A percentile compares a stretch with the other conserved stretches of the same genome.
phyloP scores from a whole-genome alignment of 495 filamentous ascomycete species.

The Aspergillus biplanus region DNA sequence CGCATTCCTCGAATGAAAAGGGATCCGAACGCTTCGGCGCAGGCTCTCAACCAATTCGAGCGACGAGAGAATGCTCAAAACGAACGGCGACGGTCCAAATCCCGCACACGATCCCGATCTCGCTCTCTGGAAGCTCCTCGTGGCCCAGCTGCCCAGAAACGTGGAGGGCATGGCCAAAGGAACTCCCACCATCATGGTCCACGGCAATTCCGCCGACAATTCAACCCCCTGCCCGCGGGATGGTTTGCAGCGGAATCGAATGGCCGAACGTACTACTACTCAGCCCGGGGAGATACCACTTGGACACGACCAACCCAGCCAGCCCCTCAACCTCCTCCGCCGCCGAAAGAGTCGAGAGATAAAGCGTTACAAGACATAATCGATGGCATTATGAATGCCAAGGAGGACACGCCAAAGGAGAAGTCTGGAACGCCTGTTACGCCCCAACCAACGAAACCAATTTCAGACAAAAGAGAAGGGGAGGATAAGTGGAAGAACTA shows the following conservation, averaged over 20 bases:
- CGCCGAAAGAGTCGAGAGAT: conserved; percentile 68
- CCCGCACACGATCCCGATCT: conserved; percentile 49
- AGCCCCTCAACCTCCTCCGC: conserved; percentile 62
- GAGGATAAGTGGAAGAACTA: conserved; percentile 80
- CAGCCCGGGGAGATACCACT: conserved; percentile 69
- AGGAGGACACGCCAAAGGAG: conserved; percentile 68
- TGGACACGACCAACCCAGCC: conserved; percentile 77
- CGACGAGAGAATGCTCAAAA: conserved; percentile 68
- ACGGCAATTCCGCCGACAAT: conserved; percentile 58
- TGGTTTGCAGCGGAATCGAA: conserved; percentile 77
- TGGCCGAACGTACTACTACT: conserved; percentile 82
- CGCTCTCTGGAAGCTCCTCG: conserved; percentile 55
- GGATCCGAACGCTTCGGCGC: conserved; percentile 55
- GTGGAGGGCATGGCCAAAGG: conserved; percentile 66
- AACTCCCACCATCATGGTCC: conserved; percentile 60
- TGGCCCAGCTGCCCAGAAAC: conserved; percentile 55
- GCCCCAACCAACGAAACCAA: conserved; percentile 52
- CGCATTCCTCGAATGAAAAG: conserved; percentile 86
- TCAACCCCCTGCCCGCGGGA: conserved; percentile 68
- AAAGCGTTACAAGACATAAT: conserved; percentile 82
- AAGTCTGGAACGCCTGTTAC: conserved; percentile 54
- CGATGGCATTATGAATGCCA: conserved; percentile 73
- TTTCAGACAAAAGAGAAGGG: conserved; percentile 64
- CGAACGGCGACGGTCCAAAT: conserved; percentile 58
- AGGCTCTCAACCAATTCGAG: conserved; percentile 62